Conservation (phyloP, 768 basidiomycete genomes). For the Cystofilobasidium macerans region DNA sequence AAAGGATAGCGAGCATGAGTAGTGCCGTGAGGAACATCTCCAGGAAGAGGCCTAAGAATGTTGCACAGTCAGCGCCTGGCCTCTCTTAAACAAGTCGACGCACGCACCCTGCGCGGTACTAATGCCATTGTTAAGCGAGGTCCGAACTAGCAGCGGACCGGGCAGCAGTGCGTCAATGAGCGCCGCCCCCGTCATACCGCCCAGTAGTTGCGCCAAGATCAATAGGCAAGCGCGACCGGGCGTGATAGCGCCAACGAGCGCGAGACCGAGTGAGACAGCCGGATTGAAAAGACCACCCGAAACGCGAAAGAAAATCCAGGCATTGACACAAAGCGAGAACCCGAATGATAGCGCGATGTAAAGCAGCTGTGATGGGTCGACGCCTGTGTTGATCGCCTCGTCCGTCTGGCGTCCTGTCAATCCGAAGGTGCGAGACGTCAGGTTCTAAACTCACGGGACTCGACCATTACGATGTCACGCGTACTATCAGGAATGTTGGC, state of each 20-base stretch:
- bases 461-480: neutral
- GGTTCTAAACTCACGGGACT: neutral
- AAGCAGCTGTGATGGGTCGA: constrained; percentile 12
- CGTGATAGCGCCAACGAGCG: constrained; percentile 37
- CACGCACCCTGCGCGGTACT: constrained; percentile 27
- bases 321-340: constrained; percentile 9
- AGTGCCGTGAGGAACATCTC: constrained; percentile 40
- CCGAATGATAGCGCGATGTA: constrained; percentile 21
- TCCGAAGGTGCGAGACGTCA: neutral
- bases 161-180: constrained; percentile 37
- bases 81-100: too few species aligned
- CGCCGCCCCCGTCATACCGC: constrained; percentile 38
- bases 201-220: constrained; percentile 36
- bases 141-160: constrained; percentile 34
- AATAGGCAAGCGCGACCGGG: constrained; percentile 38
- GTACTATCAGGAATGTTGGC: neutral
- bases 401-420: neutral
- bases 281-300: constrained; percentile 40
- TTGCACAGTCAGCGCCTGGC: too few species aligned
- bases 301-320: constrained; percentile 23
- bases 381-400: constrained; percentile 3
- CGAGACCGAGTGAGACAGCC: constrained; percentile 39
- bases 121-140: constrained; percentile 30
- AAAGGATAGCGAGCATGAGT: constrained; percentile 14
- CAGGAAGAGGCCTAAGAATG: constrained; percentile 37